phyloP scores from a whole-genome alignment of 768 basidiomycete genomes.

The Auricularia cornea region DNA sequence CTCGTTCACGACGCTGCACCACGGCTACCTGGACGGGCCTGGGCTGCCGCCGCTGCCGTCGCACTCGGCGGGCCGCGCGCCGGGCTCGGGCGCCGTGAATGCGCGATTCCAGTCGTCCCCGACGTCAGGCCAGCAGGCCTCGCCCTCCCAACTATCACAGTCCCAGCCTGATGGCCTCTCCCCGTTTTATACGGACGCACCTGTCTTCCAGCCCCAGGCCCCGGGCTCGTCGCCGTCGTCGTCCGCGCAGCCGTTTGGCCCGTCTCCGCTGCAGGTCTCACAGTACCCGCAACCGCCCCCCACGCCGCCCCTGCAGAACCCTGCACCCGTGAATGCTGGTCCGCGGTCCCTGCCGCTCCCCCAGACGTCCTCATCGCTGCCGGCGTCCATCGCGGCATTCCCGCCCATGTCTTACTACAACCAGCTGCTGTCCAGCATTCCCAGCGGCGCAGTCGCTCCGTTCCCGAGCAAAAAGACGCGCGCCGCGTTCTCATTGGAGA shows the following conservation, averaged over 20 bases:
- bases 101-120: not conserved
- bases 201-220: not conserved
- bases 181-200: not conserved
- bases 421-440: not conserved
- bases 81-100: not conserved
- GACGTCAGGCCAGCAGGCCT: not conserved
- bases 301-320: not conserved
- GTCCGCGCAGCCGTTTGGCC: not conserved
- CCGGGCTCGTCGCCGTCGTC: not conserved
- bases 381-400: not conserved
- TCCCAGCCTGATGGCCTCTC: not conserved
- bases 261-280: not conserved
- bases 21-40: not conserved
- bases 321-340: not conserved
- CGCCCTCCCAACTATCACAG: not conserved
- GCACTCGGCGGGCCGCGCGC: not conserved
- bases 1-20: not conserved
- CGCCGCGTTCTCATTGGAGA: constrained; percentile 35
- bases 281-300: not conserved
- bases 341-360: not conserved
- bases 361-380: not conserved
- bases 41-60: not conserved
- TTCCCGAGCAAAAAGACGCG: not conserved
- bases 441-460: not conserved
- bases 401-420: not conserved